Percentiles rank a stretch among this genome's conserved stretches.
Conservation (phyloP, 768 basidiomycete species). For the Chalciporus sphaerocephalus region DNA sequence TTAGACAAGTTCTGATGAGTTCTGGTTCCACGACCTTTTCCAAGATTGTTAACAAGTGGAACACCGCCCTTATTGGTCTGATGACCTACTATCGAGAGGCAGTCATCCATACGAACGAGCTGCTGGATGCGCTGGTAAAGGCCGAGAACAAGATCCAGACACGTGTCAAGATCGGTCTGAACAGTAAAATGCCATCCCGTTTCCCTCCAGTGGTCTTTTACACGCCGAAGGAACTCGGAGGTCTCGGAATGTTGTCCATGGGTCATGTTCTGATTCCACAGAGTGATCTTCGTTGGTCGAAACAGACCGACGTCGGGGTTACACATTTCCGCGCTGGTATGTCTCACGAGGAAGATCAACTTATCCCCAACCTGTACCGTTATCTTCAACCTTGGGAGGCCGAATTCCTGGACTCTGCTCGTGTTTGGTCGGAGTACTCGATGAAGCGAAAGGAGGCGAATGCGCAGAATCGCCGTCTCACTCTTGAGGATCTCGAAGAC, state of each 20-base stretch:
- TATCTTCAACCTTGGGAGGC: slow-evolving; percentile 98
- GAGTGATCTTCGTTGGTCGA: slow-evolving; percentile 95
- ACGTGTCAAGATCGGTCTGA: slow-evolving; percentile 98
- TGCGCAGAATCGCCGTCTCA: slow-evolving; percentile 93
- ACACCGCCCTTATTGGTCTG: slow-evolving; percentile 89
- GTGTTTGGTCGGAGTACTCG: slow-evolving; percentile 99
- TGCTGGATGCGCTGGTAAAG: slow-evolving; percentile 94
- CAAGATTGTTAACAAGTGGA: slow-evolving; percentile 99
- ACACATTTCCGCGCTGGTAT: slow-evolving; percentile 99
- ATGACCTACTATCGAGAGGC: slow-evolving; percentile 99
- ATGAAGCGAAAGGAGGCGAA: slow-evolving; percentile 99
- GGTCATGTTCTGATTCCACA: slow-evolving; percentile 98
- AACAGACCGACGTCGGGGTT: slow-evolving; percentile 95
- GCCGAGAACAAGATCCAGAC: slow-evolving; percentile 99
- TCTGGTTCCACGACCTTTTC: slow-evolving; percentile 98
- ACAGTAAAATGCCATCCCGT: slow-evolving; percentile 99
- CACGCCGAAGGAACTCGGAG: slow-evolving; percentile 96
- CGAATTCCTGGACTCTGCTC: slow-evolving; percentile 95
- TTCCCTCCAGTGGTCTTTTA: slow-evolving; percentile 97
- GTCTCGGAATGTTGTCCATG: slow-evolving; percentile 99
- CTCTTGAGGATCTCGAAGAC: slow-evolving; percentile 96
- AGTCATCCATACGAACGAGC: slow-evolving; percentile 94
- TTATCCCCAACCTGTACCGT: slow-evolving; percentile 96
- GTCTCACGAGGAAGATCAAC: slow-evolving; percentile 91
- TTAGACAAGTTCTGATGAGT: slow-evolving; percentile 95